phyloP scores from a whole-genome alignment of 495 filamentous ascomycete genomes.

The Penicillium canescens region DNA sequence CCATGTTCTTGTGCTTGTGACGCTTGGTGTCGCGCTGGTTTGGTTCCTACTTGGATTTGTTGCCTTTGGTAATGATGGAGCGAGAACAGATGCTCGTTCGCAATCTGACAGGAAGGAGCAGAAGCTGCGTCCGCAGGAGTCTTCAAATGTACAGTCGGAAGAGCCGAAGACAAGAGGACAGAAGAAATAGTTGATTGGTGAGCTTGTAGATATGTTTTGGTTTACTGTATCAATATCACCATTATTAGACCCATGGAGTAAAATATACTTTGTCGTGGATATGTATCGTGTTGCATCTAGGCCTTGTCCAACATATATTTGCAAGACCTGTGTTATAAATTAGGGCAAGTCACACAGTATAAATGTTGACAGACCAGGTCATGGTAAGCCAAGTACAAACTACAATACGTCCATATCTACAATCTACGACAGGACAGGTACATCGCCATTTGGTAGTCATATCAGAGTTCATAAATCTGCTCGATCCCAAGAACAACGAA shows the following conservation, averaged over 20 bases:
- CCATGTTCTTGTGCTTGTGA: constrained; percentile 68
- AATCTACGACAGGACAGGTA: not conserved
- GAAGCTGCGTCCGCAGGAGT: not conserved
- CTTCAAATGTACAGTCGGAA: not conserved
- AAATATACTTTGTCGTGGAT: not conserved
- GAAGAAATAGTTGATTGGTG: not conserved
- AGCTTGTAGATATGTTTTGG: not conserved
- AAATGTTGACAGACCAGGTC: not conserved
- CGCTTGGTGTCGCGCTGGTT: constrained; percentile 27
- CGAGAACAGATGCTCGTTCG: not conserved
- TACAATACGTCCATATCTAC: not conserved
- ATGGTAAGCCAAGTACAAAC: not conserved
- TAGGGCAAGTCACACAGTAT: not conserved
- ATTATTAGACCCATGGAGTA: not conserved
- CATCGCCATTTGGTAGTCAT: constrained; percentile 5
- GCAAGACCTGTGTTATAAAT: not conserved
- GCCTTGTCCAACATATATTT: not conserved
- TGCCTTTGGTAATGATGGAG: not conserved
- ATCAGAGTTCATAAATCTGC: constrained; percentile 9
- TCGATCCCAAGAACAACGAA: not conserved
- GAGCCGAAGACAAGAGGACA: not conserved
- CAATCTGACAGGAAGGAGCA: not conserved
- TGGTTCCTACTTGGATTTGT: constrained; percentile 3
- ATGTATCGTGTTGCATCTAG: not conserved
- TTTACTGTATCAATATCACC: constrained; percentile 1